phyloP scores from a whole-genome alignment of 805 yeast species.

The Saturnispora halmiae region DNA sequence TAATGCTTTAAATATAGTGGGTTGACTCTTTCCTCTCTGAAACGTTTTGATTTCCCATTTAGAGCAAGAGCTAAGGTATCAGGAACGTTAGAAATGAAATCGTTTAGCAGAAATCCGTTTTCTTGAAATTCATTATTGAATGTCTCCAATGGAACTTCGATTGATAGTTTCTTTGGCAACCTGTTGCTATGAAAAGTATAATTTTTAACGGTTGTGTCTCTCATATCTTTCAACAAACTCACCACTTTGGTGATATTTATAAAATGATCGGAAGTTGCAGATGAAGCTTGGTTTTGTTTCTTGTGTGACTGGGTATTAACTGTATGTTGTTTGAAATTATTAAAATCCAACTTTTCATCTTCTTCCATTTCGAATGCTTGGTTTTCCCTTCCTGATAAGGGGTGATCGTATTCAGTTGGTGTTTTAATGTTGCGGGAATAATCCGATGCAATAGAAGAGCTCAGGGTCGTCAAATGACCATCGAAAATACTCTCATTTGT shows the following conservation, averaged over 20 bases:
- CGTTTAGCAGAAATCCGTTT: neutral
- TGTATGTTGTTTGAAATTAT: neutral
- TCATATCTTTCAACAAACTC: neutral
- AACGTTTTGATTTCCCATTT: constrained; percentile 12
- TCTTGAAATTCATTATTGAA: neutral
- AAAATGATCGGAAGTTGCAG: neutral
- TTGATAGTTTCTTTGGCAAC: neutral
- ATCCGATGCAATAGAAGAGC: constrained; percentile 1
- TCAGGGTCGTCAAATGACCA: neutral
- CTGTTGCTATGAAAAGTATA: neutral
- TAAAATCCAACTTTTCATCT: neutral
- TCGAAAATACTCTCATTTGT: constrained; percentile 2
- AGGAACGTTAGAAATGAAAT: neutral
- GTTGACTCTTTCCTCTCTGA: constrained; percentile 42
- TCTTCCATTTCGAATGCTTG: neutral
- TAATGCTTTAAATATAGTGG: constrained; percentile 39
- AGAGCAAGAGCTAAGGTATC: constrained; percentile 7
- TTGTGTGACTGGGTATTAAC: neutral
- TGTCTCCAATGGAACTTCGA: constrained; percentile 11
- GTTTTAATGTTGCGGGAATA: too few relatives aligned
- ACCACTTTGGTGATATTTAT: neutral
- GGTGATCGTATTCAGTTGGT: too few relatives aligned
- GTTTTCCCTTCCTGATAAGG: neutral
- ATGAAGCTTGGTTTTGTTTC: too few relatives aligned
- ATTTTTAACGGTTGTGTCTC: neutral